Conservation (phyloP, 2,329 filamentous ascomycete genomes). For the Sporothrix pallida region DNA sequence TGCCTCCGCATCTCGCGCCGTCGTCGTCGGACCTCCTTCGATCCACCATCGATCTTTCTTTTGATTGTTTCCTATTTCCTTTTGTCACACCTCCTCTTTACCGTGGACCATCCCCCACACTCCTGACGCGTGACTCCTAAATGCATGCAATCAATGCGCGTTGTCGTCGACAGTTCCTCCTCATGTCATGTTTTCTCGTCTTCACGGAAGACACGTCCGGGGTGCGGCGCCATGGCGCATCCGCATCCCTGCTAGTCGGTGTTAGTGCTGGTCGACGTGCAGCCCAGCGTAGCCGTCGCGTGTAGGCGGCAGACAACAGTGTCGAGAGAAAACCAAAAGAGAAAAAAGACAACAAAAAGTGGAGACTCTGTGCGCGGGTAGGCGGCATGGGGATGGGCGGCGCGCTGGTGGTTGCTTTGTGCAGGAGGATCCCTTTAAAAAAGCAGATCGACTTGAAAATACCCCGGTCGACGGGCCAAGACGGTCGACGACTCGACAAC, state of each 20-base stretch:
- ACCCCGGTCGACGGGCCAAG: not conserved
- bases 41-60: too few relatives aligned
- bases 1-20: too few relatives aligned
- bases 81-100: too few relatives aligned
- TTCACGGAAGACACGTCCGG: not conserved
- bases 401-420: not conserved
- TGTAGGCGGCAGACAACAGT: slow-evolving; percentile 19
- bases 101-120: too few relatives aligned
- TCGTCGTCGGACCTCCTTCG: too few relatives aligned
- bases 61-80: too few relatives aligned
- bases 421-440: not conserved
- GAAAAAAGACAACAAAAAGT: too few relatives aligned
- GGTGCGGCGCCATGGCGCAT: not conserved
- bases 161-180: too few relatives aligned
- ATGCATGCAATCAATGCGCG: not conserved
- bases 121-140: too few relatives aligned
- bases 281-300: slow-evolving; percentile 24
- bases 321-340: too few relatives aligned
- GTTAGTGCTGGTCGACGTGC: not conserved
- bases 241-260: slow-evolving; percentile 13
- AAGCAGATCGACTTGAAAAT: not conserved
- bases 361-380: slow-evolving; percentile 4
- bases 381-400: slow-evolving; percentile 28
- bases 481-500: not conserved
- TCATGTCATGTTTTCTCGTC: not conserved